phyloP scores from a whole-genome alignment of 2,329 filamentous ascomycete species.

The Rhinocladiella similis region DNA sequence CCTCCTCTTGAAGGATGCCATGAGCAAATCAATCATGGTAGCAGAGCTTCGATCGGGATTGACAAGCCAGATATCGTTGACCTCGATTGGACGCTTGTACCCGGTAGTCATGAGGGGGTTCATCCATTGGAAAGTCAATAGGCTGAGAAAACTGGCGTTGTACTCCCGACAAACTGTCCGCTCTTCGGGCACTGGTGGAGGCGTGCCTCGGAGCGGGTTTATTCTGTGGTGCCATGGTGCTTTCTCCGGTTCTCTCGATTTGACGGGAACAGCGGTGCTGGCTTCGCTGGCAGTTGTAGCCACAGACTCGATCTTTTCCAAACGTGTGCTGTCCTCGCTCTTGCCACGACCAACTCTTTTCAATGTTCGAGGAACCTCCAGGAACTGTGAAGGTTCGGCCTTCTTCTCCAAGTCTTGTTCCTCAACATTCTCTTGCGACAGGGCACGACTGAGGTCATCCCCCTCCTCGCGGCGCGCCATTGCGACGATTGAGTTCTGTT shows the following conservation, averaged over 20 bases:
- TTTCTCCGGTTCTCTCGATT: constrained; percentile 11
- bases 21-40: constrained; percentile 65
- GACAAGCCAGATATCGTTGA: constrained; percentile 84
- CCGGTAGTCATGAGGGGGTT: constrained; percentile 81
- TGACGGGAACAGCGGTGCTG: constrained; percentile 31
- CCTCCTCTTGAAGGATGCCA: constrained; percentile 68
- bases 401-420: constrained; percentile 28
- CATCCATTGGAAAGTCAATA: constrained; percentile 87
- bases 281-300: constrained; percentile 39
- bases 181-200: constrained; percentile 58
- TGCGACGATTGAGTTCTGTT: background rate
- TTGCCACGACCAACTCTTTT: constrained; percentile 16
- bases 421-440: constrained; percentile 30
- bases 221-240: constrained; percentile 42
- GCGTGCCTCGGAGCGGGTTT: constrained; percentile 48
- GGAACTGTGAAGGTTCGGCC: constrained; percentile 24
- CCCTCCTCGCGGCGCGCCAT: constrained; percentile 23
- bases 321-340: constrained; percentile 35
- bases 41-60: constrained; percentile 78
- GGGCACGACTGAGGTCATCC: constrained; percentile 22
- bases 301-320: constrained; percentile 40
- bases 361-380: constrained; percentile 17
- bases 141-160: constrained; percentile 71
- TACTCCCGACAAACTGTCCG: constrained; percentile 66
- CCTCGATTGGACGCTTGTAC: constrained; percentile 79